Percentiles rank a stretch among this genome's conserved stretches.
These are phyloP conservation scores for Penicillium diatomitis DNA, from an alignment of 495 filamentous ascomycete species.

Conservation along the genomic window DNA sequence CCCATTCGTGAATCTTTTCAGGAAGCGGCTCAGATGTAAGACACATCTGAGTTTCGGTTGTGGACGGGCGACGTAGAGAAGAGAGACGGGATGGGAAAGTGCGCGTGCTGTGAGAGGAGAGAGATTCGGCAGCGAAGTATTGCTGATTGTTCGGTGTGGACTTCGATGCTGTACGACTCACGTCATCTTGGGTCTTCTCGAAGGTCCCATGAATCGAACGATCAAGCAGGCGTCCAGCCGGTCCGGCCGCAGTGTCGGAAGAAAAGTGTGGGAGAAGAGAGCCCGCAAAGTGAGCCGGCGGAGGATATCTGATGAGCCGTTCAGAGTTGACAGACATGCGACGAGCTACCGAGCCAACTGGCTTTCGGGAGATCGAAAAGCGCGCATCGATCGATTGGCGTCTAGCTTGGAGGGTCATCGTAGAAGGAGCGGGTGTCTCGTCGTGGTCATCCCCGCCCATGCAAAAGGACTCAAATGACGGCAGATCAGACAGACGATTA, in stretches of 20 bases:
- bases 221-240: conserved; percentile 4
- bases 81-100: conserved; percentile 15
- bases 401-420: conserved; percentile 13
- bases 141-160: too few species aligned
- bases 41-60: conserved; percentile 15
- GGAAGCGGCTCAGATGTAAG: conserved; percentile 14
- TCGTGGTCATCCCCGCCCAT: conserved; percentile 12
- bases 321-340: conserved; percentile 25
- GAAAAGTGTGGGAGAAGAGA: conserved; percentile 38
- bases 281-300: conserved; percentile 12
- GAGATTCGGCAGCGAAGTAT: neutral
- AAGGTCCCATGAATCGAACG: neutral
- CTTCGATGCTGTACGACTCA: neutral
- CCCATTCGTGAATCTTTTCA: conserved; percentile 28
- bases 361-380: conserved; percentile 31
- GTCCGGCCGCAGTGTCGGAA: conserved; percentile 10
- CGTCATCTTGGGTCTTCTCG: neutral
- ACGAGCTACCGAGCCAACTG: conserved; percentile 28
- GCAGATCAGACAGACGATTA: conserved; percentile 54
- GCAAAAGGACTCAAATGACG: conserved; percentile 32
- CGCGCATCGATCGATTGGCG: conserved; percentile 14
- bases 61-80: conserved; percentile 12
- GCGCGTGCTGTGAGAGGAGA: conserved; percentile 12
- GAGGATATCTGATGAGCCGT: conserved; percentile 14
- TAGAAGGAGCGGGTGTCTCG: conserved; percentile 17